Evolutionary conservation across 805 yeast species (phyloP).

Genomic region (Kuraishia borneana): DNA sequence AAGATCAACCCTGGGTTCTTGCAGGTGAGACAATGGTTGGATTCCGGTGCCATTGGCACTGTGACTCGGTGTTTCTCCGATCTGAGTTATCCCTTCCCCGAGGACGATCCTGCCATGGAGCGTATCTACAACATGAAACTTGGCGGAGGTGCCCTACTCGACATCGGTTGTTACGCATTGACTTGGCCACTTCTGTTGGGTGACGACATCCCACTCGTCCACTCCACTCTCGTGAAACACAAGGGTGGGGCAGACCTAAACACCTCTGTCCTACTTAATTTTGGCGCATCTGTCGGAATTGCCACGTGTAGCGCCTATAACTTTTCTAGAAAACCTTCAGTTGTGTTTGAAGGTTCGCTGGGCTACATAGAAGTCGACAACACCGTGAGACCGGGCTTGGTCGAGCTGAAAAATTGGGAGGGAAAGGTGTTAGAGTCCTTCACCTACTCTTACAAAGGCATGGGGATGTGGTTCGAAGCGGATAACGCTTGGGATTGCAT

Average conservation of each 20-base stretch:
- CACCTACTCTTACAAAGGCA: slow-evolving; percentile 20
- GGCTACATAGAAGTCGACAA: slow-evolving; percentile 9
- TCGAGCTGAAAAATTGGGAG: slow-evolving; percentile 20
- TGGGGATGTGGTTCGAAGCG: slow-evolving; percentile 45
- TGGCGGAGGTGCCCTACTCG: slow-evolving; percentile 48
- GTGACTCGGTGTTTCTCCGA: slow-evolving; percentile 32
- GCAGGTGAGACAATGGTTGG: slow-evolving; percentile 19
- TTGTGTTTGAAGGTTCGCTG: slow-evolving; percentile 9
- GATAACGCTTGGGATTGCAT: slow-evolving; percentile 39
- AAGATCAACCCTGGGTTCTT: slow-evolving; percentile 35
- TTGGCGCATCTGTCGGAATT: slow-evolving; percentile 22
- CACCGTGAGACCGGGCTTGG: slow-evolving; percentile 10
- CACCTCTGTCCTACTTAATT: slow-evolving; percentile 24
- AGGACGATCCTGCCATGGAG: slow-evolving; percentile 6
- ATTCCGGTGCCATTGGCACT: slow-evolving; percentile 33
- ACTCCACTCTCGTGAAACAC: slow-evolving; percentile 17
- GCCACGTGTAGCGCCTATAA: slow-evolving; percentile 20
- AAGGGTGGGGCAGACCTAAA: slow-evolving; percentile 32
- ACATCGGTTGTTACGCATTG: slow-evolving; percentile 41
- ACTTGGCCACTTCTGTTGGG: slow-evolving; percentile 31
- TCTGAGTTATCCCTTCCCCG: slow-evolving; percentile 11
- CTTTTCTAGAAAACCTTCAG: slow-evolving; percentile 2
- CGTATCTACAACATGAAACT: slow-evolving; percentile 29
- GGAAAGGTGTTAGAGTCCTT: slow-evolving; percentile 9
- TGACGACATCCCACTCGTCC: slow-evolving; percentile 15